A percentile compares a stretch with the other conserved stretches of the same genome.
Evolutionary conservation across 2,329 filamentous ascomycete species (phyloP).

Genomic region (Aureobasidium sp.): DNA sequence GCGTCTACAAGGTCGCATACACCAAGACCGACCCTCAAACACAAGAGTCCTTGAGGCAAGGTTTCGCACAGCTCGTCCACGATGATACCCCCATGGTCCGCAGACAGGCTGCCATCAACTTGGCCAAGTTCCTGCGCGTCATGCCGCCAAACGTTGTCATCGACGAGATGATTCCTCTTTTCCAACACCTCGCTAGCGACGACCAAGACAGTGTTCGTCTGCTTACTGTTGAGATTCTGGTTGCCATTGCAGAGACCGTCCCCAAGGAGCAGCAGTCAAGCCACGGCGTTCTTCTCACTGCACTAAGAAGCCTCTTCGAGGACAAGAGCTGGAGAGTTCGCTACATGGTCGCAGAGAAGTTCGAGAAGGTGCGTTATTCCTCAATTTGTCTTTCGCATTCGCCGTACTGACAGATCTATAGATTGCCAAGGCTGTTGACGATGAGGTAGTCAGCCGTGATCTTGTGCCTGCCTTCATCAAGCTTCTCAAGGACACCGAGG

Average conservation of each 20-base stretch:
- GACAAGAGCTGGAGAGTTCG: slow-evolving; percentile 99
- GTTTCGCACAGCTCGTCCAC: slow-evolving; percentile 88
- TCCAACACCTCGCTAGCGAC: slow-evolving; percentile 92
- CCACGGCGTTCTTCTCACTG: slow-evolving; percentile 85
- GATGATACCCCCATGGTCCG: slow-evolving; percentile 99
- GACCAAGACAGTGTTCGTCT: slow-evolving; percentile 97
- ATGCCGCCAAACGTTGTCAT: slow-evolving; percentile 89
- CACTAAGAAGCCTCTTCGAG: slow-evolving; percentile 87
- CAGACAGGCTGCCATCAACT: slow-evolving; percentile 90
- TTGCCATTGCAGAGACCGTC: slow-evolving; percentile 92
- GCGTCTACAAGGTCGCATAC: slow-evolving; percentile 90
- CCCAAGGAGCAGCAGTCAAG: slow-evolving; percentile 97
- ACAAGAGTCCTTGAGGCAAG: slow-evolving; percentile 84
- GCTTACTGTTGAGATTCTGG: slow-evolving; percentile 91
- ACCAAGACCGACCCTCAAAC: slow-evolving; percentile 79
- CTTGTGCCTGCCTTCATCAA: slow-evolving; percentile 96
- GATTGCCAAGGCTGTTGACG: slow-evolving; percentile 97
- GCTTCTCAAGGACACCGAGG: slow-evolving; percentile 94
- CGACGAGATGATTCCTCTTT: slow-evolving; percentile 97
- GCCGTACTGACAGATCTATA: slow-evolving; percentile 32
- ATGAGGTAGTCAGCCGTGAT: slow-evolving; percentile 90
- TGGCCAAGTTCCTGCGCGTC: slow-evolving; percentile 96
- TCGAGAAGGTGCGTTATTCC: slow-evolving; percentile 72
- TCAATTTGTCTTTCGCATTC: slow-evolving; percentile 17
- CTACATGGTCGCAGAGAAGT: slow-evolving; percentile 98